Base-by-base conservation (phyloP, 2,329 filamentous ascomycete species). In the Trichoderma sp. region DNA sequence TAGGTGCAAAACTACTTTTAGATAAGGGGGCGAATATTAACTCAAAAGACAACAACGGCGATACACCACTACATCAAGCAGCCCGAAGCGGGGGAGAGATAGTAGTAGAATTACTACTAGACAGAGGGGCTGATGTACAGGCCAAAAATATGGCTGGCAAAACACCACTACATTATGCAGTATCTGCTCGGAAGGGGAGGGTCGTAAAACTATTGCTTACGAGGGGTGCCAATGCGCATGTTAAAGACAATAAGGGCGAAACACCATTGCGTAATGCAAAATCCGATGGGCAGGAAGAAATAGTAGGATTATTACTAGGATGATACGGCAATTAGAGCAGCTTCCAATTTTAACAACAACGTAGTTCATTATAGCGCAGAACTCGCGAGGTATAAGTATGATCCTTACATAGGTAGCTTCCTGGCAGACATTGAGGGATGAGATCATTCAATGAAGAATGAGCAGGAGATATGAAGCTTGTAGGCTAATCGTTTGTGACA, bases 21-120 rank as follows among this genome's bases (percentile, higher is more conserved):
- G 43, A 47, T 20, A 20, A 47, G 9, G n/a, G 43, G 43, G 43
- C 43, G 43, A 20, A 47, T 4, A 15, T 20, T 15, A 6, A 20
- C 0, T 47, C 4, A 47, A 47, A 11, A 4, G 0, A 3, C 2
- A 47, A 20, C 4, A 12, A 2, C 17, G 43, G 17, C n/a, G 8
- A 47, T 47, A 47, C 43, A 2, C 43, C 43, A 20, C 43, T 47
- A 20, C 43, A 47, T 47, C 0, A 47, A 11, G 43, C 43, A 47
- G 43, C n/a, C 17, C 1, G 0, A 20, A 20, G 1, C 0, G n/a
- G 4, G 17, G 9, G n/a, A 0, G 43, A 47, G 1, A 11, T 47
- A 11, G 43, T 47, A 47, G 43, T 20, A 20, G 11, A 47, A 0
- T 11, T 47, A 47, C 17, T 47, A 47, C 43, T 47, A 20, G 43